Conservation (phyloP, 2,329 filamentous ascomycete genomes). For the Septoria linicola region DNA sequence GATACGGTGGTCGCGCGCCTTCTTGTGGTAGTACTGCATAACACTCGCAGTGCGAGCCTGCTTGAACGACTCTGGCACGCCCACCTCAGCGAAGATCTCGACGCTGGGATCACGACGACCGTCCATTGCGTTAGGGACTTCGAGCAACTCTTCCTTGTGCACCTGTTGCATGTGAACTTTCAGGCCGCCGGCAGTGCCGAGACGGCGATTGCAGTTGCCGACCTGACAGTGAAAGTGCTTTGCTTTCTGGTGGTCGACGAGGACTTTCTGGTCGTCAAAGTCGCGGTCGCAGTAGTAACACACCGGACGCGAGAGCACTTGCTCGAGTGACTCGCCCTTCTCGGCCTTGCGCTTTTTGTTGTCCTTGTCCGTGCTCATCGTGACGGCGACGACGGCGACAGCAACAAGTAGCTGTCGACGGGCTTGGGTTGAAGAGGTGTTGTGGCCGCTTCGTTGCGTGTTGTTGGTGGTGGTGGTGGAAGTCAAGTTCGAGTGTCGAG, state of each 20-base stretch:
- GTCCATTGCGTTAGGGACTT: slow-evolving; percentile 87
- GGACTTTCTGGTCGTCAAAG: slow-evolving; percentile 94
- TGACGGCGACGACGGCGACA: neutral
- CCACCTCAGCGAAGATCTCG: slow-evolving; percentile 98
- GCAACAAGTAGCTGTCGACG: too few species aligned
- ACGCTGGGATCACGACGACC: slow-evolving; percentile 83
- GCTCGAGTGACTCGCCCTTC: slow-evolving; percentile 81
- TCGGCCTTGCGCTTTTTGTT: slow-evolving; percentile 66
- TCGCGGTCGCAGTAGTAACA: slow-evolving; percentile 99
- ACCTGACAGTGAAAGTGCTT: slow-evolving; percentile 89
- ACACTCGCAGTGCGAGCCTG: slow-evolving; percentile 84
- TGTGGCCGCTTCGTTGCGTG: too few species aligned
- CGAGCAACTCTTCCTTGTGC: slow-evolving; percentile 85
- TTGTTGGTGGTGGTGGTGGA: too few species aligned
- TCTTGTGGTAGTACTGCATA: slow-evolving; percentile 79
- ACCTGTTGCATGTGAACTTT: slow-evolving; percentile 98
- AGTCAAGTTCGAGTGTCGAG: neutral
- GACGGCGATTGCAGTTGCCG: slow-evolving; percentile 77
- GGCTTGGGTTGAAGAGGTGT: too few species aligned
- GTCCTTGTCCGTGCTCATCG: slow-evolving; percentile 10
- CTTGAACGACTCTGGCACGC: slow-evolving; percentile 82
- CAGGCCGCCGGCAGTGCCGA: slow-evolving; percentile 94
- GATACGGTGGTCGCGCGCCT: slow-evolving; percentile 76
- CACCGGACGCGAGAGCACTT: slow-evolving; percentile 84
- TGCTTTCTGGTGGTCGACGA: slow-evolving; percentile 97